phyloP scores from a whole-genome alignment of 148 eudicot genomes.

The Spergularia marina region DNA sequence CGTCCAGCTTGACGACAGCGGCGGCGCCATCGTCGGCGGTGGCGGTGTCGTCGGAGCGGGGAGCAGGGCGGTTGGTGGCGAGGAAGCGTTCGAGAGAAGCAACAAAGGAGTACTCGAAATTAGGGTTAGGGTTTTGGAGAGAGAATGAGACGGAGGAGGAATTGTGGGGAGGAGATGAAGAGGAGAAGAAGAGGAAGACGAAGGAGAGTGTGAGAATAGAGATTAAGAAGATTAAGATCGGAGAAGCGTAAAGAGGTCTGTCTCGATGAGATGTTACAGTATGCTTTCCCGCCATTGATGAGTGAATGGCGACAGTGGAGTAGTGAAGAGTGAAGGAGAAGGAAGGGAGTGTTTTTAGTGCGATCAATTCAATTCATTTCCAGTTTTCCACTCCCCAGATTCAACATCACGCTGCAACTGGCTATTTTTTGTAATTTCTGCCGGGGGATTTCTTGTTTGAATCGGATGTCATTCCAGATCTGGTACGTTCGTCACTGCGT shows the following conservation, averaged over 20 bases:
- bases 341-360: neutral
- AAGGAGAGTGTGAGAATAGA: conserved; percentile 45
- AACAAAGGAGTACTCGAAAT: conserved; percentile 72
- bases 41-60: conserved; percentile 37
- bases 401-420: no score
- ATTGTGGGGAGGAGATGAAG: conserved; percentile 9
- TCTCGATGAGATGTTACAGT: conserved; percentile 21
- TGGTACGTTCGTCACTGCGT: no score
- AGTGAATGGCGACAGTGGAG: conserved; percentile 1
- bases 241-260: conserved; percentile 45
- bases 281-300: conserved; percentile 60
- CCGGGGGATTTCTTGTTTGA: no score
- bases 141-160: conserved; percentile 20
- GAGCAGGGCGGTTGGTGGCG: conserved; percentile 20
- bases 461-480: no score
- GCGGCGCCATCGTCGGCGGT: conserved; percentile 8
- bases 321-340: neutral
- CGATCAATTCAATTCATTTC: no score
- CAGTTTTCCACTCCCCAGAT: no score
- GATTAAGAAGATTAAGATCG: conserved; percentile 39
- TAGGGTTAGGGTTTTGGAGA: conserved; percentile 38
- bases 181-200: conserved; percentile 42
- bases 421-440: no score
- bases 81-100: conserved; percentile 74
- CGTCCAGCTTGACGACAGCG: conserved; percentile 47